phyloP scores from a whole-genome alignment of 768 basidiomycete species.

The Chalciporus piperatus region DNA sequence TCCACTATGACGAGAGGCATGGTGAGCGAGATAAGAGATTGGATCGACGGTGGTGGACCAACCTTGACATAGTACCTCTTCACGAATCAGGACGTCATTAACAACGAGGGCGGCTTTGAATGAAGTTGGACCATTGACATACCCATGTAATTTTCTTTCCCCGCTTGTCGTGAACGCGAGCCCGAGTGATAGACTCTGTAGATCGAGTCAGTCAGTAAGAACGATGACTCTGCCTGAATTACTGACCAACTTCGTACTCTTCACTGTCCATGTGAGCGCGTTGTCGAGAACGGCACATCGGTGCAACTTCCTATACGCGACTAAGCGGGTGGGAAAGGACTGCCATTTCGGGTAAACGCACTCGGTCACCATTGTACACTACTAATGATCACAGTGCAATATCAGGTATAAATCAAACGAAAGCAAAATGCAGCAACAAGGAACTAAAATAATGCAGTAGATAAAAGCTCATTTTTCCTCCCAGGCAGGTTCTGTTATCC shows the following conservation, averaged over 20 bases:
- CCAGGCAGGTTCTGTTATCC: conserved; percentile 37
- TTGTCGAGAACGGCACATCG: conserved; percentile 5
- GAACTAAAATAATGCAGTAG: conserved; percentile 2
- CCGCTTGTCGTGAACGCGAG: conserved; percentile 46
- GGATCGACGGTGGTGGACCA: conserved; percentile 17
- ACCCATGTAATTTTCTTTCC: conserved; percentile 54
- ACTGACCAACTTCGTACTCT: conserved; percentile 71
- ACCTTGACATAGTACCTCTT: conserved; percentile 63
- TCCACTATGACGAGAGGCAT: conserved; percentile 45
- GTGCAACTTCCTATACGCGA: background rate
- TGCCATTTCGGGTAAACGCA: conserved; percentile 13
- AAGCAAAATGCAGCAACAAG: background rate
- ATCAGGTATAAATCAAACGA: conserved; percentile 7
- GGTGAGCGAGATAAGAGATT: conserved; percentile 1
- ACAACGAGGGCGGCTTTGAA: conserved; percentile 6
- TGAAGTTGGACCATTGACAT: conserved; percentile 14
- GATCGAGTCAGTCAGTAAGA: conserved; percentile 1
- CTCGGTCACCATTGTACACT: conserved; percentile 10
- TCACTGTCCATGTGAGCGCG: conserved; percentile 36
- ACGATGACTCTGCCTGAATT: background rate
- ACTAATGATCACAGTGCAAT: conserved; percentile 7
- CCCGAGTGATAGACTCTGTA: conserved; percentile 52
- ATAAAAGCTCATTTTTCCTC: conserved; percentile 5
- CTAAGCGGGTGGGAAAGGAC: conserved; percentile 10
- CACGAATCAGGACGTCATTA: conserved; percentile 12